phyloP scores from a whole-genome alignment of 192 early-diverging fungal genomes.

The Dissophora globulifera region DNA sequence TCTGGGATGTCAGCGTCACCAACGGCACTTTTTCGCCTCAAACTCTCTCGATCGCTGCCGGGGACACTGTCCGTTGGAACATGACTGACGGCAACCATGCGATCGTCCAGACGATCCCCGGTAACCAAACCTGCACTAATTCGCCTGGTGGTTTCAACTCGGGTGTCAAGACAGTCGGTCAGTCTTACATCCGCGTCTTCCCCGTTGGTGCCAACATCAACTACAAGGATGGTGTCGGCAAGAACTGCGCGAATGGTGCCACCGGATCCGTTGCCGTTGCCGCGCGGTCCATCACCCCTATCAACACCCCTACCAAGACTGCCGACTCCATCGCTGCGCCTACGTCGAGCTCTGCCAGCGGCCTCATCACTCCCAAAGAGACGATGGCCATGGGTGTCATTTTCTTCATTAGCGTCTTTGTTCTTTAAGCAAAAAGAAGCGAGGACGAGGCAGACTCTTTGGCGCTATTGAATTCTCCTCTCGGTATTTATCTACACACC shows the following conservation, averaged over 20 bases:
- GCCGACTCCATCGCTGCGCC: constrained; percentile 13
- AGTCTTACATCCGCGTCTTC: constrained; percentile 18
- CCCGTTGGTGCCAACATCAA: background rate
- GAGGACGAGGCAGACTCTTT: background rate
- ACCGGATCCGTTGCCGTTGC: constrained; percentile 11
- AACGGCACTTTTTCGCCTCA: constrained; percentile 27
- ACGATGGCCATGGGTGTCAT: constrained; percentile 14
- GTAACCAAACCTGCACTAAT: constrained; percentile 17
- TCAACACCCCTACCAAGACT: background rate
- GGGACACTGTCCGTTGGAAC: constrained; percentile 32
- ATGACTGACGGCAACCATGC: constrained; percentile 23
- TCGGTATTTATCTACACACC: background rate
- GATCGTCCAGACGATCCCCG: constrained; percentile 21
- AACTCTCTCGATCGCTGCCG: constrained; percentile 23
- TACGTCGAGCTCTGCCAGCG: constrained; percentile 1
- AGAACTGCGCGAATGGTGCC: constrained; percentile 15
- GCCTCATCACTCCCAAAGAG: constrained; percentile 13
- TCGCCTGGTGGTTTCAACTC: constrained; percentile 29
- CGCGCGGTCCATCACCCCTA: background rate
- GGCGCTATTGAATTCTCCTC: background rate
- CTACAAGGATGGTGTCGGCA: constrained; percentile 29
- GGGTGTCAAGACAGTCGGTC: background rate
- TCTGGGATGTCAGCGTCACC: constrained; percentile 21
- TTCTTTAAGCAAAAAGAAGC: constrained; percentile 13
- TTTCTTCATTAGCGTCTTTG: constrained; percentile 26